phyloP scores from a whole-genome alignment of 2,329 filamentous ascomycete genomes.

The Xylariaceae sp. region DNA sequence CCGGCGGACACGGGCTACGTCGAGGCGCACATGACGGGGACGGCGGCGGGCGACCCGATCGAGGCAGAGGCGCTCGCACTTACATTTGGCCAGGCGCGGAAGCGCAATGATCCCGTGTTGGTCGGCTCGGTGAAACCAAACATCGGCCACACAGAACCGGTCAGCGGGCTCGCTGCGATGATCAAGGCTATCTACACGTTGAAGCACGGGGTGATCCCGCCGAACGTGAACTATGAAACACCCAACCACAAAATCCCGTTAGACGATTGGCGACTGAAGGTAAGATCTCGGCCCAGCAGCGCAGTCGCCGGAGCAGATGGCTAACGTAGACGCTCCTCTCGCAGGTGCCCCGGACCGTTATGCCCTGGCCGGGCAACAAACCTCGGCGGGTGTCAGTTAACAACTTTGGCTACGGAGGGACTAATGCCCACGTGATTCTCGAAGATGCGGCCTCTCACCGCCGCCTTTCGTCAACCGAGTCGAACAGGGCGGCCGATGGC shows the following conservation, averaged over 20 bases:
- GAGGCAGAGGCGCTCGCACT: constrained; percentile 41
- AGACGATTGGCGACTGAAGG: constrained; percentile 40
- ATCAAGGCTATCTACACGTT: constrained; percentile 47
- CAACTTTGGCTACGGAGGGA: constrained; percentile 25
- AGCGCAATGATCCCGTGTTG: constrained; percentile 33
- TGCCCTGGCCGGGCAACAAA: constrained; percentile 40
- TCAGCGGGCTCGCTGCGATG: constrained; percentile 42
- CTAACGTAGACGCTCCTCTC: constrained; percentile 1
- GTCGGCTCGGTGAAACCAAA: constrained; percentile 44
- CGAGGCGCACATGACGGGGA: constrained; percentile 51
- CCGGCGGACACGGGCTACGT: constrained; percentile 33
- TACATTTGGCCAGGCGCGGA: constrained; percentile 33
- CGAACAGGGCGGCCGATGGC: no score
- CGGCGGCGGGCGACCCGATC: constrained; percentile 47
- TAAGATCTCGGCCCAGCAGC: constrained; percentile 4
- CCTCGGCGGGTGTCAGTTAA: constrained; percentile 38
- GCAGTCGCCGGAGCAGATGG: background rate
- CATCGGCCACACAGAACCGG: constrained; percentile 44
- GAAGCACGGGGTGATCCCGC: constrained; percentile 41
- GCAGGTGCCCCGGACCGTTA: constrained; percentile 33
- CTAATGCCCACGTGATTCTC: constrained; percentile 24
- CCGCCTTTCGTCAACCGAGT: no score
- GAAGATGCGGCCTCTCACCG: no score
- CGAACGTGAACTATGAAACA: constrained; percentile 42
- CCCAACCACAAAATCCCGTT: constrained; percentile 42